Evolutionary conservation across 2,329 filamentous ascomycete species (phyloP), one percentile per base, ranked within the genome.

Genomic region (Emergomyces orientalis): DNA sequence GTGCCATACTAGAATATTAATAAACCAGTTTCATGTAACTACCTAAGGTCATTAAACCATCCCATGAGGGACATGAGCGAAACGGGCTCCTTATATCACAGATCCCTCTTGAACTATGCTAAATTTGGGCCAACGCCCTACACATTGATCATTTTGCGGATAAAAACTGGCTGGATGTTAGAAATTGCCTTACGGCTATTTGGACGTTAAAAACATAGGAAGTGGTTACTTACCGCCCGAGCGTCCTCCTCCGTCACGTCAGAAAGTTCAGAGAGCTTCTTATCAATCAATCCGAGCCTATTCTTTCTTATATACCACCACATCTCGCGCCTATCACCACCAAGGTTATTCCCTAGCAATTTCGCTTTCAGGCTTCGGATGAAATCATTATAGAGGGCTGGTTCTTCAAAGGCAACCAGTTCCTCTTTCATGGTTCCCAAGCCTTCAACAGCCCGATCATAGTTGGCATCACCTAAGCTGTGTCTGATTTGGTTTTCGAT

Each of bases 371-470:
- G 75, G 41, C 82, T 81, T 49, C 74, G 79, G 51, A 95, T 70
- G 67, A 92, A 89, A 0, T 82, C 79, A 71, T 97, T 97, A 75
- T 89, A 99, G 34, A 90, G 69, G 0, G 73, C 82, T 0, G 90
- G 88, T 72, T 90, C 86, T 71, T 97, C 92, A 37, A 90, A 80
- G 6, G 86, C 85, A 6, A 87, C 81, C 66, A 95, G 80, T 73
- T 91, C 87, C 25, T 91, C 86, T 11, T 92, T 84, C 83, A 97
- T 86, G 1, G 89, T 87, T 1, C 86, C 82, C 22, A 97, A 77
- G 41, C 86, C 86, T 74, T 96, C 93, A 11, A 90, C 76, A 1
- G 88, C 90, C 25, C 86, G 84, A 11, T 83, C 83, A 70, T 97
- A 96, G 61, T 86, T 86, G 60, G 81, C 81, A 66, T 92, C 88